Evolutionary conservation across 2,329 filamentous ascomycete genomes (phyloP), one percentile per base, ranked within the genome.

Genomic region (Colletotrichum tabaci): DNA sequence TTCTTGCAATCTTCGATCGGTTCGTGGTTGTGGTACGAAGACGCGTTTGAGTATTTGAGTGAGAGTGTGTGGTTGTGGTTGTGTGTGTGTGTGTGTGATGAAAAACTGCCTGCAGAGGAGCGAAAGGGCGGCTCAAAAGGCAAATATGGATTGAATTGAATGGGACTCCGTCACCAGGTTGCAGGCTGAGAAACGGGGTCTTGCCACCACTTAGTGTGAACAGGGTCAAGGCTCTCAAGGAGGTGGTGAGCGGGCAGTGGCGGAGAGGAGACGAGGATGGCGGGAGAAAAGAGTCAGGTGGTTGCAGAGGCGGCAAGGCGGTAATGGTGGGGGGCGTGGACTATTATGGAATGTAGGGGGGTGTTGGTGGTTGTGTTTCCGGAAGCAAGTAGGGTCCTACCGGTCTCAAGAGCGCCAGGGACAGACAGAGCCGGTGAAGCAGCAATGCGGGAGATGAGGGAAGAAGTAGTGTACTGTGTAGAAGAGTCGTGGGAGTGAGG

Each of bases 381-480:
- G 68, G 38, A 71, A 71, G 68, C 68, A 71, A 71, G 68, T 68
- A 67, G 66, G 64, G 73, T 71, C 67, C 72, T 66, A 67, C 68
- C 64, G 71, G 71, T 67, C 62, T 57, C 71, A 60, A 40, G 30
- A 30, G 30, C 30, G 30, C 30, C 30, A 62, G 56, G 55, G 60
- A 73, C 47, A 57, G 58, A 66, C 66, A 73, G 62, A 67, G 69
- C 68, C 67, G 74, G 72, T 75, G 76, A 30, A 53, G 73, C 62
- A 64, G 30, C 30, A 30, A 30, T 9, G 30, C 30, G 73, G 73
- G 72, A 73, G 57, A 65, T 49, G 60, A 72, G 66, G 53, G 57
- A 64, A 50, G 67, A 52, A 26, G 7, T 30, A 30, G 30, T 9
- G 30, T 30, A 30, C 30, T 30, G 30, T 30, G 30, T 9, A 30